Percentiles rank a stretch among this genome's conserved stretches.
phyloP scores from a whole-genome alignment of 257 asterid genomes.

The Rhazya stricta region DNA sequence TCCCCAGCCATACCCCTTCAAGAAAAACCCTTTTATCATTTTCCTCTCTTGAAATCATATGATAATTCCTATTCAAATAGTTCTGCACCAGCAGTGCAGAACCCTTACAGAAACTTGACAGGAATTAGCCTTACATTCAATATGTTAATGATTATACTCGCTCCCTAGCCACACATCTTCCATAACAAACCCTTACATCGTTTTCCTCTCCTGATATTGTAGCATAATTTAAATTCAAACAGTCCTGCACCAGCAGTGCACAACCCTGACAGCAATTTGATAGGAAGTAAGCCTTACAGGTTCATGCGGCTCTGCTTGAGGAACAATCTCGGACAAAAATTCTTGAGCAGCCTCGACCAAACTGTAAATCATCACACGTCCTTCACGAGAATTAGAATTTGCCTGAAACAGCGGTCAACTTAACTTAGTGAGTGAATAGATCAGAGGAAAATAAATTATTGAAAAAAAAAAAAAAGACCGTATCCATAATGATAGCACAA shows the following conservation, averaged over 20 bases:
- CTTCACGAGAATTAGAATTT: conserved; percentile 89
- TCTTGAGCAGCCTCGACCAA: conserved; percentile 99
- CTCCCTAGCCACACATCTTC: background rate
- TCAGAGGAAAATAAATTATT: background rate
- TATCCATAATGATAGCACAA: background rate
- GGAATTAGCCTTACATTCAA: conserved; percentile 37
- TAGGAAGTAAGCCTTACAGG: conserved; percentile 41
- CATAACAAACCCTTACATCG: background rate
- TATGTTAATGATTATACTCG: background rate
- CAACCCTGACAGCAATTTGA: conserved; percentile 16
- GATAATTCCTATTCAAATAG: background rate
- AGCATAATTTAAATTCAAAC: background rate
- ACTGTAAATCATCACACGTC: conserved; percentile 96
- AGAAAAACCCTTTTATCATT: background rate
- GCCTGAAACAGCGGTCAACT: conserved; percentile 51
- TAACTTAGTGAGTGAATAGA: conserved; percentile 3
- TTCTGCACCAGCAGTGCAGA: conserved; percentile 13
- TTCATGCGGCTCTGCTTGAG: conserved; percentile 46
- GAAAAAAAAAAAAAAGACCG: background rate
- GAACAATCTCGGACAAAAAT: conserved; percentile 85
- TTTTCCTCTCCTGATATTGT: background rate
- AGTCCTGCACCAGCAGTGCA: conserved; percentile 15
- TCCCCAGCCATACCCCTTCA: background rate
- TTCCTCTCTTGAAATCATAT: background rate
- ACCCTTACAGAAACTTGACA: conserved; percentile 16